Percentiles rank a stretch among this genome's conserved stretches.
Conservation (phyloP, 805 yeast species). For the Metschnikowia kofuensis region DNA sequence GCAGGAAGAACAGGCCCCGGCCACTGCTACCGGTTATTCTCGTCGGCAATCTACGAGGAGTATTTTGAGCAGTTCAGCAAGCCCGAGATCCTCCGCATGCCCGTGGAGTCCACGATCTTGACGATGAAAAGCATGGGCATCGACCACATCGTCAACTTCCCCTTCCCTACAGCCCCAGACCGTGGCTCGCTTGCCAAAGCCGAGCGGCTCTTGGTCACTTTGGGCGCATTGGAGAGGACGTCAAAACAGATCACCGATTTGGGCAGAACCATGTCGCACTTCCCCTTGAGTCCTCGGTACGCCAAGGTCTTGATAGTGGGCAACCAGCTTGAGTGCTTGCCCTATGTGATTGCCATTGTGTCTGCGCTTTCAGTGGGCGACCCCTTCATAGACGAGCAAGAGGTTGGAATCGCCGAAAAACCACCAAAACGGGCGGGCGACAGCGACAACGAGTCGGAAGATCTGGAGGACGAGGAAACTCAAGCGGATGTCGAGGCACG, state of each 20-base stretch:
- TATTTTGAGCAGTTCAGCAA: slow-evolving; percentile 78
- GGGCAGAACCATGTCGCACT: slow-evolving; percentile 82
- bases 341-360: slow-evolving; percentile 87
- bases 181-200: slow-evolving; percentile 58
- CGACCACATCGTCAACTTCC: slow-evolving; percentile 84
- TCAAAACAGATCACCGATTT: slow-evolving; percentile 63
- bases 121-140: slow-evolving; percentile 98
- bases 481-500: slow-evolving; percentile 37
- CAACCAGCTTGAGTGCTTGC: slow-evolving; percentile 80
- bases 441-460: slow-evolving; percentile 38
- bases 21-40: slow-evolving; percentile 86
- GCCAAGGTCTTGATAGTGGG: slow-evolving; percentile 87
- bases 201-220: slow-evolving; percentile 57
- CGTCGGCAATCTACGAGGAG: slow-evolving; percentile 90
- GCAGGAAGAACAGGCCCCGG: slow-evolving; percentile 99
- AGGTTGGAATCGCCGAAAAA: slow-evolving; percentile 52
- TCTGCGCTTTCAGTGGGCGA: slow-evolving; percentile 93
- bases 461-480: slow-evolving; percentile 30
- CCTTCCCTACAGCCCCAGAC: slow-evolving; percentile 94
- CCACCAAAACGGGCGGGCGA: slow-evolving; percentile 15
- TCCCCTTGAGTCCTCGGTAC: slow-evolving; percentile 92
- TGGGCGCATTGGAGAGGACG: slow-evolving; percentile 71
- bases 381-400: slow-evolving; percentile 76
- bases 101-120: slow-evolving; percentile 92
- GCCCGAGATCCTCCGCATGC: slow-evolving; percentile 94